Conservation (phyloP, 2,329 filamentous ascomycete genomes). For the Paecilomyces sp. region DNA sequence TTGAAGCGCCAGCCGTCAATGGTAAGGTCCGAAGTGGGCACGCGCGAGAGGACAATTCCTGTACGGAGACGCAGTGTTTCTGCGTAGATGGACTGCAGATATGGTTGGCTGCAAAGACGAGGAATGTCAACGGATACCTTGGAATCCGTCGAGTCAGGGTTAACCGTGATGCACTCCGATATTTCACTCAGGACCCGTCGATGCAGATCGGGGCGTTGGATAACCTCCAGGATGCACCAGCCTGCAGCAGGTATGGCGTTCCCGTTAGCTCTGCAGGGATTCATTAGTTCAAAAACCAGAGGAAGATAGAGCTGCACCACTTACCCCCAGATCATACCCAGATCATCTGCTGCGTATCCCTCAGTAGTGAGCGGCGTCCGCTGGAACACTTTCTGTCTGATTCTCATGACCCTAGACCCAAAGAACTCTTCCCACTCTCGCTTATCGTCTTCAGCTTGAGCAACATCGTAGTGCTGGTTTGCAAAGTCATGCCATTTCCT, state of each 20-base stretch:
- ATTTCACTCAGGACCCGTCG: slow-evolving; percentile 34
- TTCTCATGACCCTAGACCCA: slow-evolving; percentile 11
- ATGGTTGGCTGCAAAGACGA: slow-evolving; percentile 27
- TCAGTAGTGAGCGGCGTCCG: slow-evolving; percentile 10
- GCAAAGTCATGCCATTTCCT: slow-evolving; percentile 7
- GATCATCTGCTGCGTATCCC: slow-evolving; percentile 18
- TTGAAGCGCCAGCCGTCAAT: slow-evolving; percentile 7
- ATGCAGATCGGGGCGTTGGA: slow-evolving; percentile 32
- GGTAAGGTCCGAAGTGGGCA: slow-evolving; percentile 5
- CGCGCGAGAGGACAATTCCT: slow-evolving; percentile 15
- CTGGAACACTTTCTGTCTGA: slow-evolving; percentile 9
- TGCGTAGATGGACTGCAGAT: slow-evolving; percentile 34
- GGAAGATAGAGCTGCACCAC: background rate
- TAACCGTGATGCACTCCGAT: slow-evolving; percentile 27
- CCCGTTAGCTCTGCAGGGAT: slow-evolving; percentile 21
- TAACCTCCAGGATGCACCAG: slow-evolving; percentile 39
- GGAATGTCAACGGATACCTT: slow-evolving; percentile 33
- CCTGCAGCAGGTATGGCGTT: slow-evolving; percentile 32
- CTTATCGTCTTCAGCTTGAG: slow-evolving; percentile 2
- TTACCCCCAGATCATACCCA: slow-evolving; percentile 26
- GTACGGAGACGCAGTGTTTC: slow-evolving; percentile 37
- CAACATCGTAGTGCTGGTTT: slow-evolving; percentile 1
- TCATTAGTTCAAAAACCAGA: no score
- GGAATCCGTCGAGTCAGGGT: background rate
- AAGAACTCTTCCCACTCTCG: slow-evolving; percentile 13